Evolutionary conservation across 345 rosid species (phyloP).

Genomic region (Stellera chamaejasme): DNA sequence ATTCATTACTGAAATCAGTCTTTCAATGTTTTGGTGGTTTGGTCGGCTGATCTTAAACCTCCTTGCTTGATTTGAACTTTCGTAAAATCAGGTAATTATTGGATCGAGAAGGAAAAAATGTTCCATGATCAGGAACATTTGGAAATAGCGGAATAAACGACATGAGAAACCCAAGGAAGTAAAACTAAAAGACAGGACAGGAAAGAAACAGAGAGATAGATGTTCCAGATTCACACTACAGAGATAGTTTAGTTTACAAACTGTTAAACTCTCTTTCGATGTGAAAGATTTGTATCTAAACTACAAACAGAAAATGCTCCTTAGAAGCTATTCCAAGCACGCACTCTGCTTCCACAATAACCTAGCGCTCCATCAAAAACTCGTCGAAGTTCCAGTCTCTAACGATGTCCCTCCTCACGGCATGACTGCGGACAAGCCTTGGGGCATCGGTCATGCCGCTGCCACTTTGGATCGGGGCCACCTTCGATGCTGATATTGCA

Average conservation of each 20-base stretch:
- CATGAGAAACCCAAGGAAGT: neutral
- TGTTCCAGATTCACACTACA: constrained; percentile 13
- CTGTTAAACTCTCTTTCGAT: constrained; percentile 21
- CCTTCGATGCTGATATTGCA: constrained; percentile 64
- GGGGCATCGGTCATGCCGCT: constrained; percentile 53
- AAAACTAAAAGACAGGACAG: neutral
- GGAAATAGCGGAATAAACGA: too few species aligned
- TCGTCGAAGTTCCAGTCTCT: constrained; percentile 95
- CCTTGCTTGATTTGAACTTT: too few species aligned
- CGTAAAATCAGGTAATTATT: too few species aligned
- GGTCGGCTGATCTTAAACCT: too few species aligned
- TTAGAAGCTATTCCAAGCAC: neutral
- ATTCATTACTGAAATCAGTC: too few species aligned
- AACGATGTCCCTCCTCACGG: constrained; percentile 84
- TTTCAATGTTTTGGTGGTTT: too few species aligned
- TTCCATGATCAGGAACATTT: too few species aligned
- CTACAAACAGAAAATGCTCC: neutral
- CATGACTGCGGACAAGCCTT: constrained; percentile 75
- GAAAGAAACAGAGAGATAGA: constrained; percentile 7
- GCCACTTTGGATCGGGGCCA: constrained; percentile 64
- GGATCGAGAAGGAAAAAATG: too few species aligned
- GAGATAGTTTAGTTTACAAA: constrained; percentile 16
- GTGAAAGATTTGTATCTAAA: constrained; percentile 19
- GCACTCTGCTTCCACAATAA: constrained; percentile 2
- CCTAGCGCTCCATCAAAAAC: constrained; percentile 42